These are phyloP conservation scores for Neoascochyta sp. DNA, from an alignment of 2,329 filamentous ascomycete genomes.

Conservation along the genomic window DNA sequence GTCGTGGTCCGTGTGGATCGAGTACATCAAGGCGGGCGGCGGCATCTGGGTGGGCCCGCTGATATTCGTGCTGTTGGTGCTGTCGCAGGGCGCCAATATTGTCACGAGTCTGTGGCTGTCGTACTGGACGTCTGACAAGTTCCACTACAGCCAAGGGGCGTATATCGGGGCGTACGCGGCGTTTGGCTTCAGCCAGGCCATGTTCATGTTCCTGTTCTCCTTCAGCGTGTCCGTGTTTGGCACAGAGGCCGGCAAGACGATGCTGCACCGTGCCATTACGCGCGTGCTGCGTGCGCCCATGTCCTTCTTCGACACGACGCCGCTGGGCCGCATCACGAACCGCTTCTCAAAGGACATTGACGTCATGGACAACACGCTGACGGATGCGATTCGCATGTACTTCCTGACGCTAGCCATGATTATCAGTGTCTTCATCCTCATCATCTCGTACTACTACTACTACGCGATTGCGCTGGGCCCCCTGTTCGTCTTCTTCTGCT, in stretches of 20 bases:
- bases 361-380: constrained; percentile 90
- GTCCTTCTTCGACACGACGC: constrained; percentile 97
- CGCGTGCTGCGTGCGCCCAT: constrained; percentile 67
- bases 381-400: constrained; percentile 90
- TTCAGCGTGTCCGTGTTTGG: constrained; percentile 73
- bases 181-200: constrained; percentile 23
- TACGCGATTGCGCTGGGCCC: constrained; percentile 69
- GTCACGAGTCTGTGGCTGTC: constrained; percentile 87
- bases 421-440: constrained; percentile 71
- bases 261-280: constrained; percentile 76
- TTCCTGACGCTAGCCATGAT: constrained; percentile 68
- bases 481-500: constrained; percentile 71
- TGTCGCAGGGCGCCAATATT: constrained; percentile 82
- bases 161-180: constrained; percentile 61
- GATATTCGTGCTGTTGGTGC: constrained; percentile 61
- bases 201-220: constrained; percentile 69
- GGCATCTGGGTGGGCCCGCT: constrained; percentile 64
- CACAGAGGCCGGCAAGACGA: constrained; percentile 74
- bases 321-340: constrained; percentile 90
- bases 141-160: constrained; percentile 59
- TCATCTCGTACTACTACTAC: constrained; percentile 94
- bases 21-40: constrained; percentile 74
- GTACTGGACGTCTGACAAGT: constrained; percentile 85
- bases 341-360: constrained; percentile 94
- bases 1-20: constrained; percentile 72